phyloP scores from a whole-genome alignment of 1,284 basidiomycete species.

The Phlebopus sp. region DNA sequence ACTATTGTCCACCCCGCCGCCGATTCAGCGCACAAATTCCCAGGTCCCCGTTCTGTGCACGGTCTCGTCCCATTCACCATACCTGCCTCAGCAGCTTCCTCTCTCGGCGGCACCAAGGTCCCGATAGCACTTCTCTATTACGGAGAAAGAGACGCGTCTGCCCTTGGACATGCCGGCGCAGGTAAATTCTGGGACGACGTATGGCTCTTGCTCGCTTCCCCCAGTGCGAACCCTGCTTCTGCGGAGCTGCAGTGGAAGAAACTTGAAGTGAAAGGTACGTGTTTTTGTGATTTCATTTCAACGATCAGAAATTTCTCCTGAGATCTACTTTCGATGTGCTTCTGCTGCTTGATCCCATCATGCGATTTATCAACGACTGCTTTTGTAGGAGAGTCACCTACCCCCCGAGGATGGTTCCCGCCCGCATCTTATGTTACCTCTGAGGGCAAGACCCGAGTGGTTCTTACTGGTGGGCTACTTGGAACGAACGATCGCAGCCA shows the following conservation, averaged over 20 bases:
- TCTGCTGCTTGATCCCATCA: neutral
- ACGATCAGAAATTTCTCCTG: no score
- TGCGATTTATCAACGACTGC: neutral
- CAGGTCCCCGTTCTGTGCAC: constrained; percentile 26
- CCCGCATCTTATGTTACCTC: constrained; percentile 13
- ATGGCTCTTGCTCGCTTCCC: constrained; percentile 16
- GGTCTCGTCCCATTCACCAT: constrained; percentile 22
- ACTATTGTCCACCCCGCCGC: constrained; percentile 16
- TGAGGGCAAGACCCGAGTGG: constrained; percentile 19
- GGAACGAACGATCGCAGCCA: constrained; percentile 24
- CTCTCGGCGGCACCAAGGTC: neutral
- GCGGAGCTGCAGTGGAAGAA: constrained; percentile 19
- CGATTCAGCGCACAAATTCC: constrained; percentile 19
- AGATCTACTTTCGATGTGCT: neutral
- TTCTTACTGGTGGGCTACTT: constrained; percentile 23
- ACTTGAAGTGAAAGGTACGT: constrained; percentile 13
- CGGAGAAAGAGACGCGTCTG: constrained; percentile 19
- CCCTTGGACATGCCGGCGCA: constrained; percentile 23
- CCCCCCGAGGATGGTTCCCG: constrained; percentile 24
- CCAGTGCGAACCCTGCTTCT: neutral
- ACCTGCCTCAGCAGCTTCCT: neutral
- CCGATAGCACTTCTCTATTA: constrained; percentile 21
- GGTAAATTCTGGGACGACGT: constrained; percentile 26
- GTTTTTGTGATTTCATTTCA: neutral
- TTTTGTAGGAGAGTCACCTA: constrained; percentile 11